phyloP scores from a whole-genome alignment of 139 green algal genomes.

The Picochlorum costavermella region DNA sequence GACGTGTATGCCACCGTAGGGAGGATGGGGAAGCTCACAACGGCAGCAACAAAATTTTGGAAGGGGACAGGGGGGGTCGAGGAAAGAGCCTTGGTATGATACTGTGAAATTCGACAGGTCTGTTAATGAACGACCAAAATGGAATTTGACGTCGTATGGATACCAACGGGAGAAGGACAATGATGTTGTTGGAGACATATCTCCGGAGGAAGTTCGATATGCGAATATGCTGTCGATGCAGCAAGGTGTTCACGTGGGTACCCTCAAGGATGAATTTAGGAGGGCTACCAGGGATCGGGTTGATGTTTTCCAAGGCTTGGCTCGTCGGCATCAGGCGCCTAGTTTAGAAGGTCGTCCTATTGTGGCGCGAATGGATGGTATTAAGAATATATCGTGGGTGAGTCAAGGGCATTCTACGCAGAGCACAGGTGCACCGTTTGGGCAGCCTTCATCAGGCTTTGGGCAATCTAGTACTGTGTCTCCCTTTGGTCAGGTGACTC shows the following conservation, averaged over 20 bases:
- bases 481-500: too few relatives aligned
- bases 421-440: too few relatives aligned
- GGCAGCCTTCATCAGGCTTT: not conserved
- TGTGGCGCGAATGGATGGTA: not conserved
- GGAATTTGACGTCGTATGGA: constrained; percentile 44
- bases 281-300: constrained; percentile 13
- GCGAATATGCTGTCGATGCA: constrained; percentile 13
- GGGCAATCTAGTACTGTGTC: not conserved
- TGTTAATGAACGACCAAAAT: constrained; percentile 31
- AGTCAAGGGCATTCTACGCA: too few relatives aligned
- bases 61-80: not conserved
- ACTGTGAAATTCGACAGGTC: constrained; percentile 28
- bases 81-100: constrained; percentile 15
- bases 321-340: constrained; percentile 9
- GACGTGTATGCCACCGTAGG: too few relatives aligned
- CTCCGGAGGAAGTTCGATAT: constrained; percentile 39
- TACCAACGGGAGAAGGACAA: constrained; percentile 34
- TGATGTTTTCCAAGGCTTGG: constrained; percentile 18
- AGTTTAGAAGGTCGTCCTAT: constrained; percentile 16
- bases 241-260: not conserved
- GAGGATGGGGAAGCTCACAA: too few relatives aligned
- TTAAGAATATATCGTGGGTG: not conserved
- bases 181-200: constrained; percentile 44
- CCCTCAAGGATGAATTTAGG: constrained; percentile 23
- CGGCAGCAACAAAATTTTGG: not conserved